These are phyloP conservation scores for Trichoderma brevicompactum DNA, from an alignment of 2,329 filamentous ascomycete genomes.

Conservation along the genomic window DNA sequence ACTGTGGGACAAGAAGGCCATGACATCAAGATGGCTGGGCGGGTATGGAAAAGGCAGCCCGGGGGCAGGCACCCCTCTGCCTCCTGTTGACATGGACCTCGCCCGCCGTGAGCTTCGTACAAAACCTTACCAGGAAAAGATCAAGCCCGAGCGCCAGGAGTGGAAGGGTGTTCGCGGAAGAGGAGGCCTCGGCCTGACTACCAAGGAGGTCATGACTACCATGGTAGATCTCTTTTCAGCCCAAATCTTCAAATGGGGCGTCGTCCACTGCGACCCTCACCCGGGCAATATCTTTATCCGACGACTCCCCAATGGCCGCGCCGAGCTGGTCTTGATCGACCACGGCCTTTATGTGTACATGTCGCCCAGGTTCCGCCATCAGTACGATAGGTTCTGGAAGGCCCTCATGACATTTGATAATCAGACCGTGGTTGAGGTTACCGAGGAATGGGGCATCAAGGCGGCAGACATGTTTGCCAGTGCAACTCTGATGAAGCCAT, in stretches of 20 bases:
- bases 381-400: slow-evolving; percentile 94
- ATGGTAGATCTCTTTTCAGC: slow-evolving; percentile 97
- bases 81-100: slow-evolving; percentile 51
- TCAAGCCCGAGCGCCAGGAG: slow-evolving; percentile 79
- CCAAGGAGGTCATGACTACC: slow-evolving; percentile 90
- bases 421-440: slow-evolving; percentile 71
- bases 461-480: slow-evolving; percentile 90
- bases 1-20: slow-evolving; percentile 86
- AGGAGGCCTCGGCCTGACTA: slow-evolving; percentile 81
- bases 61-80: slow-evolving; percentile 71
- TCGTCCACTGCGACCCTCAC: slow-evolving; percentile 95
- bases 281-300: slow-evolving; percentile 97
- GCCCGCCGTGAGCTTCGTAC: slow-evolving; percentile 54
- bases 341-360: slow-evolving; percentile 96
- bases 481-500: slow-evolving; percentile 86
- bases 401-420: slow-evolving; percentile 94
- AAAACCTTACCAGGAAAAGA: slow-evolving; percentile 58
- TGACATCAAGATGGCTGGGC: slow-evolving; percentile 78
- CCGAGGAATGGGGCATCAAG: slow-evolving; percentile 81
- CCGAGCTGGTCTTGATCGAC: slow-evolving; percentile 94
- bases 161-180: slow-evolving; percentile 75
- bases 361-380: slow-evolving; percentile 77
- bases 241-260: slow-evolving; percentile 96
- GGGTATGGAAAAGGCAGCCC: slow-evolving; percentile 76
- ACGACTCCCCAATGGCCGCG: slow-evolving; percentile 75